These are phyloP conservation scores for Sporisorium iseilematis-ciliati DNA, from an alignment of 1,284 basidiomycete species.

Conservation along the genomic window DNA sequence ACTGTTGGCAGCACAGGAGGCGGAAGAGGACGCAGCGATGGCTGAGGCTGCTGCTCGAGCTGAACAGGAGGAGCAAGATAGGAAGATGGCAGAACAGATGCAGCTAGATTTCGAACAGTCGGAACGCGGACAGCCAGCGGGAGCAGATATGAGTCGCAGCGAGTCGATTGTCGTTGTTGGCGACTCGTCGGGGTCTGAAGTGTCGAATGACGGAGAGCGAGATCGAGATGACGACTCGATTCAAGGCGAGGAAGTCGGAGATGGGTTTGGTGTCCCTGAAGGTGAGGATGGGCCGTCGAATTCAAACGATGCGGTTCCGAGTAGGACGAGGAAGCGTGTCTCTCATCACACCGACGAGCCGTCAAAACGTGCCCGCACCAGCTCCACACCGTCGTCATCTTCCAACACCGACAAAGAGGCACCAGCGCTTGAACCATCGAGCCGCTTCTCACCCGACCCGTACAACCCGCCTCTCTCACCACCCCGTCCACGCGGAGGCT, in stretches of 20 bases:
- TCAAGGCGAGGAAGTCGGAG: conserved; percentile 35
- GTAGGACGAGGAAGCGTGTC: conserved; percentile 6
- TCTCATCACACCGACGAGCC: not conserved
- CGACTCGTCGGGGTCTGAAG: conserved; percentile 12
- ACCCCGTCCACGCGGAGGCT: conserved; percentile 43
- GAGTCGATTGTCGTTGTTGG: conserved; percentile 33
- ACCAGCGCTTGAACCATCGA: conserved; percentile 6
- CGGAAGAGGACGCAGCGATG: conserved; percentile 21
- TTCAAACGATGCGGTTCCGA: not conserved
- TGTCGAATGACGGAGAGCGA: not conserved
- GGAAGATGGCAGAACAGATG: conserved; percentile 39
- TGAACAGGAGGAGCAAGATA: conserved; percentile 37
- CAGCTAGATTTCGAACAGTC: conserved; percentile 32
- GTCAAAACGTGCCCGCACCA: conserved; percentile 4
- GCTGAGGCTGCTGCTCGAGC: conserved; percentile 18
- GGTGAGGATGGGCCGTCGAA: conserved; percentile 2
- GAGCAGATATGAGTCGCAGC: conserved; percentile 23
- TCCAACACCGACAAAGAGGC: not conserved
- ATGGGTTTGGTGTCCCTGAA: conserved; percentile 39
- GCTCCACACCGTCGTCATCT: not conserved
- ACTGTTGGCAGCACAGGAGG: conserved; percentile 28
- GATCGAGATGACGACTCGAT: conserved; percentile 8
- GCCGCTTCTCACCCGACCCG: conserved; percentile 54
- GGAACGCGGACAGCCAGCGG: not conserved
- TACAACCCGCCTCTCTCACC: conserved; percentile 57